These are phyloP conservation scores for Fusarium metavorans DNA, from an alignment of 2,329 filamentous ascomycete genomes.

Conservation along the genomic window DNA sequence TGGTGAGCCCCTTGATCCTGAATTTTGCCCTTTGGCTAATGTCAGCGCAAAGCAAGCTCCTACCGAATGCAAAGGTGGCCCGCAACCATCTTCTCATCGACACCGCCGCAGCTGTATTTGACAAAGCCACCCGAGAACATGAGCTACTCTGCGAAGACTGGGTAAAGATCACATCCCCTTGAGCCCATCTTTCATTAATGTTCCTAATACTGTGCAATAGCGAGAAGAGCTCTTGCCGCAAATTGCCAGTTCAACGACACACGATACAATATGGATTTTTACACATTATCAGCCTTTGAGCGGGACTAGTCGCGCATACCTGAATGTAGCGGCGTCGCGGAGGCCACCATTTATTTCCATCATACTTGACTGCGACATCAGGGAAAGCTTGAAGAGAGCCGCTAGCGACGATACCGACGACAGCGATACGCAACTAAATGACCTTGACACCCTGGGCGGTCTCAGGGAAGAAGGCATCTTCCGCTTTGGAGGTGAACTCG, in stretches of 20 bases:
- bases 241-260: neutral
- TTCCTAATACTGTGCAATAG: neutral
- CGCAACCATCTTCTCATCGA: neutral
- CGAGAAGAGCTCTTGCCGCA: neutral
- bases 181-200: no score
- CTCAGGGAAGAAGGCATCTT: neutral
- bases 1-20: neutral
- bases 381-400: neutral
- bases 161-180: neutral
- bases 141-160: neutral
- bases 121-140: neutral
- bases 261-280: neutral
- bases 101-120: neutral
- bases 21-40: neutral
- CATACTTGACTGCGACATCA: neutral
- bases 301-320: neutral
- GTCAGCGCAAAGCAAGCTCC: neutral
- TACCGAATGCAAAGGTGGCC: neutral
- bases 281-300: neutral
- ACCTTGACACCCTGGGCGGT: neutral
- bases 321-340: neutral
- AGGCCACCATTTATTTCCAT: neutral
- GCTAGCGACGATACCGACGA: neutral
- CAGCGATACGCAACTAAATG: neutral
- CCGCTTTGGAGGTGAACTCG: neutral